These are phyloP conservation scores for Boechera divaricarpa DNA, from an alignment of 345 rosid species.

Conservation along the genomic window DNA sequence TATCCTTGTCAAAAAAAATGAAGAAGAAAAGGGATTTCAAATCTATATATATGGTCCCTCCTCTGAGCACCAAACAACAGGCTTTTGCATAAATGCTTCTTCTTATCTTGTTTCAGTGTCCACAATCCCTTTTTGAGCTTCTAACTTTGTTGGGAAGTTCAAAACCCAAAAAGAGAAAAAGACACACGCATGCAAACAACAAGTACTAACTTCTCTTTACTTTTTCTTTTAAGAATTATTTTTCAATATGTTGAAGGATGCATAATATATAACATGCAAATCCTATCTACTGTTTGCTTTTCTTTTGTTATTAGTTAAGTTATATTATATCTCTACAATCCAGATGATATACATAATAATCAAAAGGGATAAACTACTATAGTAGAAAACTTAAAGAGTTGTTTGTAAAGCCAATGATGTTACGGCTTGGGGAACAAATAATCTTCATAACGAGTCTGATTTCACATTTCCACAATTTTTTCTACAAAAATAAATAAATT, in stretches of 20 bases:
- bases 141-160: conserved; percentile 44
- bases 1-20: conserved; percentile 31
- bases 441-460: not conserved
- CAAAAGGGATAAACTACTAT: not conserved
- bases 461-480: not conserved
- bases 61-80: conserved; percentile 39
- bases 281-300: not conserved
- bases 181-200: conserved; percentile 46
- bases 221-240: not conserved
- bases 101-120: conserved; percentile 31
- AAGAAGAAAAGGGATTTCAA: conserved; percentile 9
- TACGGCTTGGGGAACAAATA: not conserved
- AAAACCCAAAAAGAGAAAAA: conserved; percentile 32
- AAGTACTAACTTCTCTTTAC: not conserved
- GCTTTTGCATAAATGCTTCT: conserved; percentile 47
- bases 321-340: not conserved
- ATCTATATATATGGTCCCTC: conserved; percentile 39
- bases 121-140: conserved; percentile 43
- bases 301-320: not conserved
- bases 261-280: not conserved
- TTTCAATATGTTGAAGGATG: not conserved
- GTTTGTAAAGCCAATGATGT: not conserved
- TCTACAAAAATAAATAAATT: not conserved
- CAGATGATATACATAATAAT: not conserved
- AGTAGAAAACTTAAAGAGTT: not conserved